phyloP scores from a whole-genome alignment of 257 asterid species.

The Solanum okadae region DNA sequence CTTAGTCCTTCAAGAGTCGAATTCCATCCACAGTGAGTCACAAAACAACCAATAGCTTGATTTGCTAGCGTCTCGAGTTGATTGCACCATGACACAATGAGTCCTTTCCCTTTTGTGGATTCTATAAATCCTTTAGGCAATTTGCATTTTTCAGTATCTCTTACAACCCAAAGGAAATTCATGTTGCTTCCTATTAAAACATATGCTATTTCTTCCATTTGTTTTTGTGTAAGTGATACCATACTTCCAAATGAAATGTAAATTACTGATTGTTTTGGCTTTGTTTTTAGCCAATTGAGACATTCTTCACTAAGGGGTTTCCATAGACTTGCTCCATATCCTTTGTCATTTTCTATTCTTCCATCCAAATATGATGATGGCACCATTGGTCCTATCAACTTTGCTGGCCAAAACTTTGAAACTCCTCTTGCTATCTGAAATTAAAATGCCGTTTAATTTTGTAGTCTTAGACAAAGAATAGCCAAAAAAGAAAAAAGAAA shows the following conservation, averaged over 20 bases:
- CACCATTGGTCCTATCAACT: conserved; percentile 56
- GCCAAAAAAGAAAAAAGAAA: not conserved
- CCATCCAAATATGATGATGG: conserved; percentile 59
- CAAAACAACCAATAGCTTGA: conserved; percentile 48
- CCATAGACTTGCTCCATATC: conserved; percentile 75
- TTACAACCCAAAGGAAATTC: conserved; percentile 52
- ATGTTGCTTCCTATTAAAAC: conserved; percentile 20
- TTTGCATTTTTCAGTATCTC: conserved; percentile 39
- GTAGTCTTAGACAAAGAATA: not conserved
- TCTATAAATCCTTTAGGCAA: conserved; percentile 27
- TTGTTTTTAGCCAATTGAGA: conserved; percentile 42
- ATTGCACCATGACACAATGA: conserved; percentile 65
- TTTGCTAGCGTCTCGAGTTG: conserved; percentile 52
- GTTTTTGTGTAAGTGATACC: conserved; percentile 43
- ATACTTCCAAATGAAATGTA: conserved; percentile 69
- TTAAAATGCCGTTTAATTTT: no score
- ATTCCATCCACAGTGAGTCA: conserved; percentile 71
- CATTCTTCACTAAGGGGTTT: conserved; percentile 49
- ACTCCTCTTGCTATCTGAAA: conserved; percentile 34
- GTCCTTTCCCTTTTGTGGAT: conserved; percentile 20
- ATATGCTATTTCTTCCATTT: conserved; percentile 42
- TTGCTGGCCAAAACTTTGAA: conserved; percentile 43
- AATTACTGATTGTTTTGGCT: conserved; percentile 36
- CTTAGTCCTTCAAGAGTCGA: conserved; percentile 51
- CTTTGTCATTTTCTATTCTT: conserved; percentile 48